Conservation (phyloP, 2,329 filamentous ascomycete species). For the Bimuria novae-zelandiae region DNA sequence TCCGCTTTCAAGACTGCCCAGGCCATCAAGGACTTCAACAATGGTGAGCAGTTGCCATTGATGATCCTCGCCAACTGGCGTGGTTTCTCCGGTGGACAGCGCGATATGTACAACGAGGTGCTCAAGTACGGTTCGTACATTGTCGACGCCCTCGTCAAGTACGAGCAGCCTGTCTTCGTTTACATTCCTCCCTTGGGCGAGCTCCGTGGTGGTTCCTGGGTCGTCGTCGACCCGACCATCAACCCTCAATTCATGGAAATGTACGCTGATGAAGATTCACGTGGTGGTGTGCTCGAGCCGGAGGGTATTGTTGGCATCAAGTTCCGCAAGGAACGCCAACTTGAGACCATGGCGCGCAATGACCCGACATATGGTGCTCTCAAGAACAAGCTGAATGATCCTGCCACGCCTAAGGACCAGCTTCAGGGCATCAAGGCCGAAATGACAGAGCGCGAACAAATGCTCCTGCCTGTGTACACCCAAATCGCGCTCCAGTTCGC, state of each 20-base stretch:
- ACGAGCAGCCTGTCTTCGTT: constrained; percentile 97
- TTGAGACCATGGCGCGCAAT: constrained; percentile 94
- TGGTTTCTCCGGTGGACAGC: constrained; percentile 99
- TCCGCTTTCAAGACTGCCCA: constrained; percentile 99
- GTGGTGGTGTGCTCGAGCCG: constrained; percentile 95
- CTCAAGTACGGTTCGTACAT: constrained; percentile 99
- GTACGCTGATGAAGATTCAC: constrained; percentile 95
- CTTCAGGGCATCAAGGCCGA: constrained; percentile 78
- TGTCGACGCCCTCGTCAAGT: constrained; percentile 96
- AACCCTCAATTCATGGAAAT: constrained; percentile 98
- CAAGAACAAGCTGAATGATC: constrained; percentile 74
- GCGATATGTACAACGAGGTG: constrained; percentile 99
- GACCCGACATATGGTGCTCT: constrained; percentile 83
- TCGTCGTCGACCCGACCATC: constrained; percentile 98
- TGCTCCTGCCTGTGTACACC: constrained; percentile 87
- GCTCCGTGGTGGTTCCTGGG: constrained; percentile 98
- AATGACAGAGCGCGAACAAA: constrained; percentile 83
- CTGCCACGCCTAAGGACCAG: constrained; percentile 72
- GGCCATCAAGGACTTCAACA: constrained; percentile 98
- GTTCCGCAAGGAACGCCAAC: constrained; percentile 95
- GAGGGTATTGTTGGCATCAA: constrained; percentile 99
- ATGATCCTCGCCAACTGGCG: constrained; percentile 99
- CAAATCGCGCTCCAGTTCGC: constrained; percentile 98
- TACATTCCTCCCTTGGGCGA: constrained; percentile 98
- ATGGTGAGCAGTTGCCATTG: constrained; percentile 94